Base-by-base conservation (phyloP, 352 stramenopile species). In the Phytophthora brassicae region DNA sequence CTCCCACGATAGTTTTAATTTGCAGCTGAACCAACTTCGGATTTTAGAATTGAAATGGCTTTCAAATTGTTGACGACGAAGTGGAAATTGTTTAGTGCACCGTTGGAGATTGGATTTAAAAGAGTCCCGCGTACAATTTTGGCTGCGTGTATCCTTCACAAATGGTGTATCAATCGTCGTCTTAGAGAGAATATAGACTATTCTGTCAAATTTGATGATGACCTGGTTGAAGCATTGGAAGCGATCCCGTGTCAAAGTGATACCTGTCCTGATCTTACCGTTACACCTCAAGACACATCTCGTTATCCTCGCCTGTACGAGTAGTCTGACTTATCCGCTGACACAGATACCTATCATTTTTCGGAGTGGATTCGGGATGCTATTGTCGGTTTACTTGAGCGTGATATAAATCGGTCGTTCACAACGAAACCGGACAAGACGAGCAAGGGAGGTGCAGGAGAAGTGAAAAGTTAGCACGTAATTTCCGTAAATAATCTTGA, bases 1-100 rank as follows among this genome's bases (percentile, higher is more conserved):
- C 9, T 16, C 39, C 9, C n/a, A 35, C 29, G 46, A 54, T 19
- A 43, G 31, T 31, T 55, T 9, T 38, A 55, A 55, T 45, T 55
- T 33, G 13, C 19, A 44, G 19, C 13, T 43, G 1, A 55, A 31
- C 13, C 26, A 52, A 26, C 28, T 42, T 16, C 45, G 28, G 4
- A 42, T 52, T n/a, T n/a, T 24, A 16, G 24, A 23, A n/a, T 54
- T 26, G 46, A 54, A 31, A 55, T 44, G 47, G 31, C 47, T 12
- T 55, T 55, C 29, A 31, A 31, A n/a, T 16, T 53, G 11, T 41
- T 52, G 26, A 28, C 38, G 26, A 42, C 5, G 26, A 52, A 52
- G 28, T 52, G 45, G 45, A 28, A 28, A 4, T 5, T 42, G 13
- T 53, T 53, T 17, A 53, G 29, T 14, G n/a, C 26, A 7, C n/a